Conservation (phyloP, 1,284 basidiomycete species). For the Apiotrichum brassicae region DNA sequence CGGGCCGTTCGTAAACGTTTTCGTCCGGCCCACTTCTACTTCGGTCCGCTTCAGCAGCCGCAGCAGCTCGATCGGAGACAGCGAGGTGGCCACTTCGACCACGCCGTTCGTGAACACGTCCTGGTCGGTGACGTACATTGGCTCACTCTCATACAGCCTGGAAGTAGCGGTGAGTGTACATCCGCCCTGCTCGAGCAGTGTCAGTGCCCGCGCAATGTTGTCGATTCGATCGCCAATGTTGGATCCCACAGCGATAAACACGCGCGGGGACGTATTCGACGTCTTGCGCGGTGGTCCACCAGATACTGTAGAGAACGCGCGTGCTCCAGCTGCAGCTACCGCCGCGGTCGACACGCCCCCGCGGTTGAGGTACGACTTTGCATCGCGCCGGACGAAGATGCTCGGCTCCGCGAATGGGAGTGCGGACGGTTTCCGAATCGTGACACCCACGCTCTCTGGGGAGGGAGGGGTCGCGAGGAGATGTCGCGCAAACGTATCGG, state of each 20-base stretch:
- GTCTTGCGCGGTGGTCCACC: background rate
- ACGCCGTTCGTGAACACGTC: conserved; percentile 85
- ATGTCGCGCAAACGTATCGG: conserved; percentile 56
- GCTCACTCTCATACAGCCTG: conserved; percentile 86
- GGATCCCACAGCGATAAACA: conserved; percentile 75
- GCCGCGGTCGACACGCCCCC: conserved; percentile 4
- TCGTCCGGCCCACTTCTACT: conserved; percentile 66
- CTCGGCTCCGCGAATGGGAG: conserved; percentile 64
- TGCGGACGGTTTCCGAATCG: conserved; percentile 70
- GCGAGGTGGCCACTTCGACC: conserved; percentile 72
- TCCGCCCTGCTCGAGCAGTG: conserved; percentile 21
- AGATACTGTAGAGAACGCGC: background rate
- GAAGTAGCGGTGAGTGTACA: conserved; percentile 67
- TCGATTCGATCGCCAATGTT: conserved; percentile 82
- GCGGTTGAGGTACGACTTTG: conserved; percentile 38
- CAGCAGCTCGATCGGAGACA: conserved; percentile 62
- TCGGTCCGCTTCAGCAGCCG: conserved; percentile 70
- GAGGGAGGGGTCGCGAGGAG: conserved; percentile 26
- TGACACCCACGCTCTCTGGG: conserved; percentile 48
- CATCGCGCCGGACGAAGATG: conserved; percentile 56
- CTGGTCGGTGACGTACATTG: conserved; percentile 94
- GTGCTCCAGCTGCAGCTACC: background rate
- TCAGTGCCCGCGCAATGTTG: conserved; percentile 72
- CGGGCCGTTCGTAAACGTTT: conserved; percentile 77
- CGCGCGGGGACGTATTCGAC: conserved; percentile 23